Percentiles rank a stretch among this genome's conserved stretches.
These are phyloP conservation scores for Neofusicoccum laricinum DNA, from an alignment of 2,329 filamentous ascomycete species.

Conservation along the genomic window DNA sequence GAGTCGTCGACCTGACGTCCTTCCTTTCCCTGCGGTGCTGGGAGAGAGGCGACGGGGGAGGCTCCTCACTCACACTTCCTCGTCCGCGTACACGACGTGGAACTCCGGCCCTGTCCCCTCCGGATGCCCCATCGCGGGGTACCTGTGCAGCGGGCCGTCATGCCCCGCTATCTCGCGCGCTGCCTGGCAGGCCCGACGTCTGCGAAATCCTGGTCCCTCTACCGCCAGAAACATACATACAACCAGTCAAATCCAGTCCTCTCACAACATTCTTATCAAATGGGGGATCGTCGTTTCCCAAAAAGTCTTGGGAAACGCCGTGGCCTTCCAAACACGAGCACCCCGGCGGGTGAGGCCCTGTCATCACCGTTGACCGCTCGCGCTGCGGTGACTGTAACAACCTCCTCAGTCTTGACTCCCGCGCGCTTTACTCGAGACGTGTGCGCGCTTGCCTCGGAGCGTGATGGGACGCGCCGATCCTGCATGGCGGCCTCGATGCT, in stretches of 20 bases:
- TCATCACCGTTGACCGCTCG: background rate
- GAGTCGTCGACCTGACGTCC: too few relatives aligned
- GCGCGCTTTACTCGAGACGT: background rate
- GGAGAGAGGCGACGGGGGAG: too few relatives aligned
- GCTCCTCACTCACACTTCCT: background rate
- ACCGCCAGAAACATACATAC: background rate
- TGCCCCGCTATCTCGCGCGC: constrained; percentile 44
- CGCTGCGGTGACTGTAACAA: background rate
- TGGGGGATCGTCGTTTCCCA: too few relatives aligned
- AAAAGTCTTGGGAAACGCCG: too few relatives aligned
- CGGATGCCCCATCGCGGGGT: constrained; percentile 6
- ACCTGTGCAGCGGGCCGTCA: constrained; percentile 32
- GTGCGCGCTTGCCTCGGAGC: background rate
- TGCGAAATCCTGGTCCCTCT: constrained; percentile 46
- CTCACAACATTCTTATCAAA: too few relatives aligned
- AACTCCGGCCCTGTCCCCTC: background rate
- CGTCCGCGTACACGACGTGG: constrained; percentile 11
- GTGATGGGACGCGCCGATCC: background rate
- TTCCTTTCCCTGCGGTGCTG: too few relatives aligned
- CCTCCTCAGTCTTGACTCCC: too few relatives aligned
- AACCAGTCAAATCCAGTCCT: background rate
- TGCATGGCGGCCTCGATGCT: background rate
- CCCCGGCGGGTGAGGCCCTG: too few relatives aligned
- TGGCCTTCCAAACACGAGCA: constrained; percentile 45
- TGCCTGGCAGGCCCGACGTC: constrained; percentile 42